Percentiles rank a stretch among this genome's conserved stretches.
These are phyloP conservation scores for Thamnidium elegans DNA, from an alignment of 192 early-diverging fungal genomes.

Conservation along the genomic window DNA sequence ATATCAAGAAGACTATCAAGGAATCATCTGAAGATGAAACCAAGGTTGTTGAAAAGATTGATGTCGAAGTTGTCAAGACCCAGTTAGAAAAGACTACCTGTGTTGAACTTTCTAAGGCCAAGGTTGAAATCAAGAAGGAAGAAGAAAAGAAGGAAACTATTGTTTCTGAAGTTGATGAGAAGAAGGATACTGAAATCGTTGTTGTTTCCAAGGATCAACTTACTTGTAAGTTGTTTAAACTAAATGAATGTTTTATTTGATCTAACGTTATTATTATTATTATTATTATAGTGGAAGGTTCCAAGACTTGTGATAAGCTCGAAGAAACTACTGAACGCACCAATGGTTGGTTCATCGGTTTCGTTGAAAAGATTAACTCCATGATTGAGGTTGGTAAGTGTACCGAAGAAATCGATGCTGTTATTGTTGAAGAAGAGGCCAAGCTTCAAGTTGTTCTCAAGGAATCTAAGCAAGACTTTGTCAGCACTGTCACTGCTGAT, in stretches of 20 bases:
- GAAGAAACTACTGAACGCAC: not conserved
- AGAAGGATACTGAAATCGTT: not conserved
- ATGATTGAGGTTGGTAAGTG: conserved; percentile 1
- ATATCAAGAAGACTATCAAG: not conserved
- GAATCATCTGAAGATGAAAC: not conserved
- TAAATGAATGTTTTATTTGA: not conserved
- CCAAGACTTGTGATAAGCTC: not conserved
- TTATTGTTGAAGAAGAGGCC: conserved; percentile 6
- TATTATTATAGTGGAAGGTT: not conserved
- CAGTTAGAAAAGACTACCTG: no score
- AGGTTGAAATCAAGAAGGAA: no score
- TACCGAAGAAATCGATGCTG: conserved; percentile 9
- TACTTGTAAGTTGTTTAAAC: not conserved
- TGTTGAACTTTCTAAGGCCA: no score
- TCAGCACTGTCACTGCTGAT: not conserved
- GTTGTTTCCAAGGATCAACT: no score
- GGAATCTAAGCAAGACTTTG: conserved; percentile 1
- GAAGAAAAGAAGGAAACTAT: not conserved
- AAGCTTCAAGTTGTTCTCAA: not conserved
- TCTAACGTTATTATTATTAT: no score
- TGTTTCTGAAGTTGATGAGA: not conserved
- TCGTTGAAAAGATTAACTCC: not conserved
- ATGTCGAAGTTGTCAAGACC: no score
- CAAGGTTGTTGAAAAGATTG: not conserved
- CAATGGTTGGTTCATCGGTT: conserved; percentile 2